These are phyloP conservation scores for Colletotrichum neosansevieriae DNA, from an alignment of 2,329 filamentous ascomycete genomes.

Conservation along the genomic window DNA sequence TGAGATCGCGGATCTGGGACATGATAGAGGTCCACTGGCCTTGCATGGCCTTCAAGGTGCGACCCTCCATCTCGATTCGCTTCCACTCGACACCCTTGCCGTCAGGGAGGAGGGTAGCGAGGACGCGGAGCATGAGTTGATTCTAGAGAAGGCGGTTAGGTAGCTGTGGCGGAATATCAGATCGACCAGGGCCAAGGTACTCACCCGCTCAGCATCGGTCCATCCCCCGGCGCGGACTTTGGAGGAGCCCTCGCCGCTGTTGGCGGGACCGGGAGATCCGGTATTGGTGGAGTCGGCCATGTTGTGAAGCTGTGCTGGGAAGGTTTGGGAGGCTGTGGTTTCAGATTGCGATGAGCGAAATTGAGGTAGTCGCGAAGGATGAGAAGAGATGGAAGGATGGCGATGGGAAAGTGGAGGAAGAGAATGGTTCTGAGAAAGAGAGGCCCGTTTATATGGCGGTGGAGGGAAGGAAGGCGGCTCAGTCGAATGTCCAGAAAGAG, in stretches of 20 bases:
- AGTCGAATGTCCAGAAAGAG: too few species aligned
- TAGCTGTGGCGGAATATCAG: background rate
- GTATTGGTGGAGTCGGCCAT: conserved; percentile 44
- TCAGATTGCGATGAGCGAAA: too few species aligned
- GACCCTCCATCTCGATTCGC: conserved; percentile 51
- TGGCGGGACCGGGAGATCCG: conserved; percentile 26
- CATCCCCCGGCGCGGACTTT: conserved; percentile 43
- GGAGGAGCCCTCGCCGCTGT: conserved; percentile 42
- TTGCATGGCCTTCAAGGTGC: conserved; percentile 53
- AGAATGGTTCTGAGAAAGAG: too few species aligned
- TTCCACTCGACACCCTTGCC: conserved; percentile 52
- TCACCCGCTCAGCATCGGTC: conserved; percentile 54
- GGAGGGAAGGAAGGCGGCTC: too few species aligned
- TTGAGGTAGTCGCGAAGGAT: too few species aligned
- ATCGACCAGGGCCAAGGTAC: background rate
- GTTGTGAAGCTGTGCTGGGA: too few species aligned
- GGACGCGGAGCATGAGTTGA: conserved; percentile 52
- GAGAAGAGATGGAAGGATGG: too few species aligned
- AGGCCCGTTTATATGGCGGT: too few species aligned
- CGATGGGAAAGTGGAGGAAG: too few species aligned
- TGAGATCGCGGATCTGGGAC: conserved; percentile 52
- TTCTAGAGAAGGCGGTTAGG: conserved; percentile 42
- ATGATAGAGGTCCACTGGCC: conserved; percentile 53
- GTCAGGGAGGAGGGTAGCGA: conserved; percentile 48
- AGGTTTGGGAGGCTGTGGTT: too few species aligned